Percentiles rank a stretch among this genome's conserved stretches.
Conservation (phyloP, 805 yeast genomes). For the Helenozyma rhizophorensis region DNA sequence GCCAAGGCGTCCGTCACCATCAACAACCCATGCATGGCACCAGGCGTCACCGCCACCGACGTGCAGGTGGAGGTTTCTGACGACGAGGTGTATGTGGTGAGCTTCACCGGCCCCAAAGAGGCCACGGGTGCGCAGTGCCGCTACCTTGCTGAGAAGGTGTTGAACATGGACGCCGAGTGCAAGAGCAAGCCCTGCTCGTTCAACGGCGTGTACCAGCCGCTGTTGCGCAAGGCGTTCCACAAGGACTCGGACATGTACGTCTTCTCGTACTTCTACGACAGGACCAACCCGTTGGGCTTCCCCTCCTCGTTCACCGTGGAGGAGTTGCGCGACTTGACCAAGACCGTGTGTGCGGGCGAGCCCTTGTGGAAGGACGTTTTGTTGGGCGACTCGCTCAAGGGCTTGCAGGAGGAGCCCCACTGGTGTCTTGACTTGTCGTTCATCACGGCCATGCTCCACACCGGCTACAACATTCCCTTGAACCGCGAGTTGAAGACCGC, state of each 20-base stretch:
- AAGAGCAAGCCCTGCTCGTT: slow-evolving; percentile 80
- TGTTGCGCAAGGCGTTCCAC: slow-evolving; percentile 72
- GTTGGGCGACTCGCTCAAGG: slow-evolving; percentile 62
- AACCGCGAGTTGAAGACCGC: slow-evolving; percentile 90
- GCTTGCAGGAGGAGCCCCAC: slow-evolving; percentile 74
- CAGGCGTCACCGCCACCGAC: slow-evolving; percentile 56
- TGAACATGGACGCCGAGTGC: slow-evolving; percentile 83
- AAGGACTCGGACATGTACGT: slow-evolving; percentile 73
- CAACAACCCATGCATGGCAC: slow-evolving; percentile 84
- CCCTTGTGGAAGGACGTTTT: slow-evolving; percentile 66
- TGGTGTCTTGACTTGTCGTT: slow-evolving; percentile 93
- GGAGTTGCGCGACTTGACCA: slow-evolving; percentile 79
- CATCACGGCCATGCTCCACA: slow-evolving; percentile 84
- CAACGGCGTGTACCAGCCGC: slow-evolving; percentile 97
- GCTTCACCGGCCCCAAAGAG: slow-evolving; percentile 58
- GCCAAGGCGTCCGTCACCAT: slow-evolving; percentile 44
- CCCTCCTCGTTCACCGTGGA: slow-evolving; percentile 82
- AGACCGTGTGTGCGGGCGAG: slow-evolving; percentile 81
- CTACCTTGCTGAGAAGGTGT: slow-evolving; percentile 70
- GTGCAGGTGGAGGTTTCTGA: slow-evolving; percentile 56
- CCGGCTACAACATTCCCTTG: slow-evolving; percentile 95
- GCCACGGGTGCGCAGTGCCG: slow-evolving; percentile 86
- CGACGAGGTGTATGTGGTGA: slow-evolving; percentile 44
- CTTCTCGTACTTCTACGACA: slow-evolving; percentile 93
- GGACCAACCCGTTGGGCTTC: slow-evolving; percentile 92